A percentile compares a stretch with the other conserved stretches of the same genome.
Conservation (phyloP, 1,284 basidiomycete genomes). For the Boletus semigastroideus region DNA sequence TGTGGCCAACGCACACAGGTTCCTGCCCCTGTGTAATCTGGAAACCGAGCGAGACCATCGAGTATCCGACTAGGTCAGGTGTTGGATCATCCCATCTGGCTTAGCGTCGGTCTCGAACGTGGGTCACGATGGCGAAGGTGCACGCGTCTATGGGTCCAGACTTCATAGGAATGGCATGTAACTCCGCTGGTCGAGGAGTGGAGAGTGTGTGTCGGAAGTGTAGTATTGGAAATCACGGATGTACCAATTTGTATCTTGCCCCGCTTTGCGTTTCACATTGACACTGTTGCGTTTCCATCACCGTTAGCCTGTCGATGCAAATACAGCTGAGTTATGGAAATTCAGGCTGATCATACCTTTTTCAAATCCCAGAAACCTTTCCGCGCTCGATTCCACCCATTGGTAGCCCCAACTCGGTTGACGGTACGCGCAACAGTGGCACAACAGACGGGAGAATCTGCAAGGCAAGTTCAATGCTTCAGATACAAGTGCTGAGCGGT, state of each 20-base stretch:
- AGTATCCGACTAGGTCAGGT: neutral
- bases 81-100: neutral
- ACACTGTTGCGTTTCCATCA: too few species aligned
- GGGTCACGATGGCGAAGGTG: neutral
- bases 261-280: neutral
- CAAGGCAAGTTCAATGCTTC: too few species aligned
- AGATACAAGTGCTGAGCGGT: too few species aligned
- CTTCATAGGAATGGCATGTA: neutral
- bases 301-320: too few species aligned
- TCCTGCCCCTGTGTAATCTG: neutral
- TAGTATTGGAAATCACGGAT: neutral
- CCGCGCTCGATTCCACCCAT: too few species aligned
- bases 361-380: neutral
- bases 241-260: neutral
- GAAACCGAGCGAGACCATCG: neutral
- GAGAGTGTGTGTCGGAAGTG: neutral
- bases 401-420: neutral
- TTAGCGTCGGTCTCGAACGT: neutral
- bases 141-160: too few species aligned
- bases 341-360: neutral
- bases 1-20: slow-evolving; percentile 67
- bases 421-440: neutral
- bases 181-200: neutral
- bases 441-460: too few species aligned
- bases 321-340: neutral